phyloP scores from a whole-genome alignment of 1,284 basidiomycete species.

The Sutorius eximius region DNA sequence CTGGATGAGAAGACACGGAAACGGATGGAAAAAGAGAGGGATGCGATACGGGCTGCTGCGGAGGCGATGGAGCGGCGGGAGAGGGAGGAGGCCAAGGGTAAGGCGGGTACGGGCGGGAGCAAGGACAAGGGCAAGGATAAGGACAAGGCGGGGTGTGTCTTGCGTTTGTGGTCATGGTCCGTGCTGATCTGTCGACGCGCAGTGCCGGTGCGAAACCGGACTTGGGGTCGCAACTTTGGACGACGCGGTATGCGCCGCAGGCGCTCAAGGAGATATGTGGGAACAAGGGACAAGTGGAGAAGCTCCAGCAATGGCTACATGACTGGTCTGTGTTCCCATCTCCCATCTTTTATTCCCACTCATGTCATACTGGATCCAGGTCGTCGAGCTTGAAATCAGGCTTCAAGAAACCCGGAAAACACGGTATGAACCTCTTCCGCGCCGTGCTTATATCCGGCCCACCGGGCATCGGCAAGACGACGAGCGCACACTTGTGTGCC shows the following conservation, averaged over 20 bases:
- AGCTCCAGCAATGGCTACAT: conserved; percentile 82
- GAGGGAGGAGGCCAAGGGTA: conserved; percentile 31
- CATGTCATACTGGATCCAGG: conserved; percentile 46
- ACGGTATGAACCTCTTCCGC: conserved; percentile 83
- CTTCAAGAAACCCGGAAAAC: conserved; percentile 95
- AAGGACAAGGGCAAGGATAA: conserved; percentile 16
- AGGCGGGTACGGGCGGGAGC: conserved; percentile 11
- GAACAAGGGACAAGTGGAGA: conserved; percentile 90
- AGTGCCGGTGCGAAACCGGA: conserved; percentile 35
- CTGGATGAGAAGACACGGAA: conserved; percentile 82
- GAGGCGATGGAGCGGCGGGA: conserved; percentile 76
- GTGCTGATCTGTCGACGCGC: not conserved
- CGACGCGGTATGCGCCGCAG: conserved; percentile 90
- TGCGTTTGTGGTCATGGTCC: not conserved
- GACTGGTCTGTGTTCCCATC: conserved; percentile 64
- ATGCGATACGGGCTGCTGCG: conserved; percentile 71
- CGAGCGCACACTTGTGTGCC: conserved; percentile 91
- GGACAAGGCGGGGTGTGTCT: not conserved
- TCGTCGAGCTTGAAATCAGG: conserved; percentile 64
- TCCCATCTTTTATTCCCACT: not conserved
- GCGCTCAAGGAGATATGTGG: conserved; percentile 91
- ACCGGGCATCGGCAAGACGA: conserved; percentile 98
- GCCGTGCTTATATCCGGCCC: conserved; percentile 91
- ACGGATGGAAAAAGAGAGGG: conserved; percentile 81
- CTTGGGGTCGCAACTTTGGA: conserved; percentile 82